phyloP scores from a whole-genome alignment of 352 stramenopile genomes.

The Phytophthora litchii region DNA sequence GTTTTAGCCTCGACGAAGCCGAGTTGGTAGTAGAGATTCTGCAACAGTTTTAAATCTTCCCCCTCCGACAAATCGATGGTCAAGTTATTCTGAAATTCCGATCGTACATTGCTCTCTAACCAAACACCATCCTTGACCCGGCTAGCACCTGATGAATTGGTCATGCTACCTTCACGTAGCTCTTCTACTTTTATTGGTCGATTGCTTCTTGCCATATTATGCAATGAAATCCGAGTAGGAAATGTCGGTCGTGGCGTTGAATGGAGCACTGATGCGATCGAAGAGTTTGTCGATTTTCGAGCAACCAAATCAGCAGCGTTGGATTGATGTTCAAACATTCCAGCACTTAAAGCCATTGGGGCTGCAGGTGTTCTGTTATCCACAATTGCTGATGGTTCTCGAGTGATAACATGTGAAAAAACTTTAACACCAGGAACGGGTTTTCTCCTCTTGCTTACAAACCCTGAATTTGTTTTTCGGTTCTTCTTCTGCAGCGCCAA shows the following conservation, averaged over 20 bases:
- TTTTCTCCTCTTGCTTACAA: neutral
- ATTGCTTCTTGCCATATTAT: neutral
- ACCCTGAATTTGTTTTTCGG: conserved; percentile 15
- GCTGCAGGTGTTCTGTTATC: too few relatives aligned
- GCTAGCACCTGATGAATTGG: neutral
- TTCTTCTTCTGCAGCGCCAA: conserved; percentile 58
- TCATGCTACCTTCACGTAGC: neutral
- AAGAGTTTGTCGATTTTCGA: neutral
- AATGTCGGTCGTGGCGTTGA: conserved; percentile 14
- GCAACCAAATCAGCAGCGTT: neutral
- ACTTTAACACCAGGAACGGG: neutral
- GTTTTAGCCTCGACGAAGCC: conserved; percentile 52
- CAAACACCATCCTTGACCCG: neutral
- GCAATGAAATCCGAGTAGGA: conserved; percentile 14
- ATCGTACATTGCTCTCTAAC: neutral
- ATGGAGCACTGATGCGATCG: neutral
- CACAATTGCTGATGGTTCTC: neutral
- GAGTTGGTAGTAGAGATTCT: conserved; percentile 58
- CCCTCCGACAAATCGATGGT: neutral
- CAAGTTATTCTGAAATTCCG: neutral
- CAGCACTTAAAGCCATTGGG: too few relatives aligned
- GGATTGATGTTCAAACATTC: too few relatives aligned
- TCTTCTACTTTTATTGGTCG: neutral
- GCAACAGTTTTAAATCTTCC: conserved; percentile 58
- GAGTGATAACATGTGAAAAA: neutral